Evolutionary conservation across 2,329 filamentous ascomycete species (phyloP).

Genomic region (Sporothrix pallida): DNA sequence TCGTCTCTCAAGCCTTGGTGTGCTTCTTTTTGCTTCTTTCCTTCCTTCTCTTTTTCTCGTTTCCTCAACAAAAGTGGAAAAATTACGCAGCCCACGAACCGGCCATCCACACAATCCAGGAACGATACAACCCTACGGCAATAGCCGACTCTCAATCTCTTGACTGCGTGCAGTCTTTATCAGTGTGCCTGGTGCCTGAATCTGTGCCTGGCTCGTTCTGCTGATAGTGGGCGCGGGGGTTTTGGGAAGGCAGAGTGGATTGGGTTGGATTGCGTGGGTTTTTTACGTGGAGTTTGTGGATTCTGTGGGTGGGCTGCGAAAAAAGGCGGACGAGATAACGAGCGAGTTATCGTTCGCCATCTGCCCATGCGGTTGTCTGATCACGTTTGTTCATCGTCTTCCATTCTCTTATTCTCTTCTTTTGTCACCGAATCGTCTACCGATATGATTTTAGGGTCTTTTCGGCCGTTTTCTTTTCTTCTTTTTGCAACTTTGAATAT

Average conservation of each 20-base stretch:
- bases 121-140: constrained; percentile 24
- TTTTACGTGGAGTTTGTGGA: neutral
- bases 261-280: neutral
- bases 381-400: neutral
- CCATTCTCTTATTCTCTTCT: neutral
- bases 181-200: constrained; percentile 7
- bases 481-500: neutral
- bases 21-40: neutral
- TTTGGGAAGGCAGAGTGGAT: neutral
- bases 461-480: neutral
- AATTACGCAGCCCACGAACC: neutral
- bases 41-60: neutral
- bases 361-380: constrained; percentile 8
- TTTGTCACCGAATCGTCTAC: constrained; percentile 26
- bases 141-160: neutral
- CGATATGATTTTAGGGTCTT: neutral
- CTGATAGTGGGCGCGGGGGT: constrained; percentile 3
- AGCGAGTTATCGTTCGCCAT: constrained; percentile 24
- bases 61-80: neutral
- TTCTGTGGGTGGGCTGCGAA: neutral
- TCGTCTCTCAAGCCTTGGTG: neutral
- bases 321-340: constrained; percentile 8
- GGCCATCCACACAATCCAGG: neutral
- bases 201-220: neutral
- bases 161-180: neutral